Evolutionary conservation across 768 basidiomycete species (phyloP), one percentile per base, ranked within the genome.

Genomic region (Hypholoma fasciculare): DNA sequence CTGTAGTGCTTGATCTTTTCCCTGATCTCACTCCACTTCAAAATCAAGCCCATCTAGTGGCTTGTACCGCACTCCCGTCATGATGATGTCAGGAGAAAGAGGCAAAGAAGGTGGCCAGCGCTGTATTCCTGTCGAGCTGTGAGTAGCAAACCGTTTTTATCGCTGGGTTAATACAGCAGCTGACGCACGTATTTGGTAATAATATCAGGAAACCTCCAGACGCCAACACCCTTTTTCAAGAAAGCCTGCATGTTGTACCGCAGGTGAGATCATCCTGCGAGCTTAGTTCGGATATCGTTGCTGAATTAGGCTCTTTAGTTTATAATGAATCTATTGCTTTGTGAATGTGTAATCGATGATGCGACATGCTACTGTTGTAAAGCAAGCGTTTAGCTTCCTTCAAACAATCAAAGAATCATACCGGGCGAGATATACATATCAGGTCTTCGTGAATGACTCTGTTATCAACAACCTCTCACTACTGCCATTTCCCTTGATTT

Each of bases 1-100:
- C 30, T 23, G 6, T 67, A 99, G 96, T 98, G 96, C 76, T 84
- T 98, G 59, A 96, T 99, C 65, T 97, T 98, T 74, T 98, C 97
- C 8, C 84, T 99, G 61, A 98, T 99, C 71, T 94, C 94, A 2
- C 85, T 99, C 38, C 96, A 99, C 81, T 98, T 99, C 89, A 98
- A 98, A 79, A 98, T 99, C 83, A 98, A 99, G 82, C 97, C 97
- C 14, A 98, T 94, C 65, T 94, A 86, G 76, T 52, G 13, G 30
- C 49, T 44, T 46, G 19, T 37, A 47, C 30, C 37, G 23, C 27
- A 14, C 42, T 19, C 6, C 38, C 44, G 26, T 44, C 56, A 50
- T 38, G 12, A 57, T 51, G 44, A 44, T 47, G 49, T 54, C 40
- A 54, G 63, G 62, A 64, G 57, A 60, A 50, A 14, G 58, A 55